Conservation (phyloP, 2,329 filamentous ascomycete species). For the Pseudogymnoascus sp. region DNA sequence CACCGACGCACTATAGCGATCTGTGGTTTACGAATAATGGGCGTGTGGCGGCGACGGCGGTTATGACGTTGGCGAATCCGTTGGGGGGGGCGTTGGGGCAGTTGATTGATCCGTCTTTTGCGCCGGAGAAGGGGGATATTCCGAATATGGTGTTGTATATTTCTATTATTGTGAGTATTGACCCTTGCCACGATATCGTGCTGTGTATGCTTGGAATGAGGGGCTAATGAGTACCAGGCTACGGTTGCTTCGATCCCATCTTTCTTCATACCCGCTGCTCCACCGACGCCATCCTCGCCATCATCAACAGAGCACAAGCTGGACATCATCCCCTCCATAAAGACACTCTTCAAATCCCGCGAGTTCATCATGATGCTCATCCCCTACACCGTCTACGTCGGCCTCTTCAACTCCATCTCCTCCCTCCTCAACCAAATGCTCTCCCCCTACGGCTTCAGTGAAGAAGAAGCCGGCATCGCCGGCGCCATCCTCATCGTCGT, state of each 20-base stretch:
- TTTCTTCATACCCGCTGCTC: slow-evolving; percentile 68
- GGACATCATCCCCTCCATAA: slow-evolving; percentile 40
- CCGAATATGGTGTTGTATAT: slow-evolving; percentile 79
- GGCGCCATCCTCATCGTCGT: slow-evolving; percentile 85
- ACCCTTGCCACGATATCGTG: neutral
- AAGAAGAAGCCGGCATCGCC: slow-evolving; percentile 79
- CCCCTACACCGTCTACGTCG: slow-evolving; percentile 78
- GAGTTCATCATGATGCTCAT: slow-evolving; percentile 75
- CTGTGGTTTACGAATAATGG: slow-evolving; percentile 86
- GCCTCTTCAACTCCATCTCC: slow-evolving; percentile 87
- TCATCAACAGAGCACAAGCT: slow-evolving; percentile 48
- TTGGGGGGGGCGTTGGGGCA: slow-evolving; percentile 84
- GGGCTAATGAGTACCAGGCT: slow-evolving; percentile 34
- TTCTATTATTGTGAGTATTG: slow-evolving; percentile 61
- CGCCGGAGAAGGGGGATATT: slow-evolving; percentile 49
- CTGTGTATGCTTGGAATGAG: neutral
- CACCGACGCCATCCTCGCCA: slow-evolving; percentile 68
- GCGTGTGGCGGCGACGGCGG: slow-evolving; percentile 76
- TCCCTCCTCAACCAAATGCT: slow-evolving; percentile 82
- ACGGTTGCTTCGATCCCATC: slow-evolving; percentile 62
- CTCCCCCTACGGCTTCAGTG: slow-evolving; percentile 71
- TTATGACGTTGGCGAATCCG: slow-evolving; percentile 80
- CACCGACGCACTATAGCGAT: slow-evolving; percentile 85
- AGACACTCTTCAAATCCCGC: slow-evolving; percentile 47
- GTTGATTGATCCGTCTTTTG: slow-evolving; percentile 74